Evolutionary conservation across 768 basidiomycete genomes (phyloP), one percentile per base, ranked within the genome.

Genomic region (Lactarius vividus): DNA sequence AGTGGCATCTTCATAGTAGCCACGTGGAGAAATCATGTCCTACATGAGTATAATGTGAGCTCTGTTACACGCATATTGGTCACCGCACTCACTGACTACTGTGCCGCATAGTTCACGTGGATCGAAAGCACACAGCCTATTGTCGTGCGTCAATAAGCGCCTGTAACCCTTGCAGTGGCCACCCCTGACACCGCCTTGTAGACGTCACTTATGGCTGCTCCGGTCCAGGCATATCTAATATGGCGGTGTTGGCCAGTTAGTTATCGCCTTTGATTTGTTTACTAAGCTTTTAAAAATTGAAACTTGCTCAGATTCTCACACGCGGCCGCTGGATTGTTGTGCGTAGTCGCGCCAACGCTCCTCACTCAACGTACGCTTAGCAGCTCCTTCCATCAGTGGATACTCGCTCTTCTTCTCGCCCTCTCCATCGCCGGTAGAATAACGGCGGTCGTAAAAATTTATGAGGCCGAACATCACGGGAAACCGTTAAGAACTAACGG

Each of bases 171-270:
- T 4, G 46, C 54, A 16, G 29, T n/a, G 29, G 31, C 16, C 20
- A 29, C 54, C 28, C n/a, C 20, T 18, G 28, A 29, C 54, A n/a
- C 11, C 7, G 16, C 31, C 31, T 18, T 18, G 7, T 29, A 61
- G 60, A 61, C 60, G 29, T 8, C 60, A 11, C 16, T 9, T 11
- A 61, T 61, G 60, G 46, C 60, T 18, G 49, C 60, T 11, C 60
- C 60, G 5, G 60, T 61, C 6, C 60, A 61, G 13, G 60, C 60
- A 10, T 61, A 49, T 35, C 33, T 44, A 23, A 61, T 61, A 28
- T 53, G 60, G 60, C 40, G 60, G 18, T 61, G 46, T 35, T 61
- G 60, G 60, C 44, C 42, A 9, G 60, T 61, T 23, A 28, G 60
- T 61, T 4, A 33, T 9, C 23, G 26, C 23, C 28, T 39, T 39